Percentiles rank a stretch among this genome's conserved stretches.
phyloP scores from a whole-genome alignment of 139 green algal species.

The Eudorina sp. region DNA sequence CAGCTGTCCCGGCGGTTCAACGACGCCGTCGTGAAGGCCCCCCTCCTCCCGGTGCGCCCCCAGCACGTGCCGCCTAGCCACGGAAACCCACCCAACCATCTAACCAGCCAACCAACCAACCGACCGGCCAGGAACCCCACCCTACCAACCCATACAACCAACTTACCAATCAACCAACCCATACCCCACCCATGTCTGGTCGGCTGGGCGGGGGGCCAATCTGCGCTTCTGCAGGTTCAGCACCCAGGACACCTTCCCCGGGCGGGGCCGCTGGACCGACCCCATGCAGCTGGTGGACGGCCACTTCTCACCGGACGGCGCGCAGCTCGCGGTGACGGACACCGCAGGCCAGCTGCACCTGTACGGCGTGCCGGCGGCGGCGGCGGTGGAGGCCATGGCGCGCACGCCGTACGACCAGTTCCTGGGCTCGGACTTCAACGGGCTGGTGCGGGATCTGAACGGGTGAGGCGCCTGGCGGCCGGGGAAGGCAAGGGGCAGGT shows the following conservation, averaged over 20 bases:
- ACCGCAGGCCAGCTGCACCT: conserved; percentile 81
- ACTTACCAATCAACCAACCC: neutral
- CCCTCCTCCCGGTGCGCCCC: no score
- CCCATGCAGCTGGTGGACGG: conserved; percentile 75
- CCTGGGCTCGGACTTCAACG: conserved; percentile 73
- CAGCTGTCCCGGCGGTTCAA: no score
- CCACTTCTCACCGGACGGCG: conserved; percentile 73
- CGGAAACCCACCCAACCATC: no score
- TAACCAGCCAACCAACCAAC: no score
- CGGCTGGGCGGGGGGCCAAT: no score
- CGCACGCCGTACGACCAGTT: conserved; percentile 87
- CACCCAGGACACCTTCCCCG: conserved; percentile 69
- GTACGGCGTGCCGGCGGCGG: conserved; percentile 56
- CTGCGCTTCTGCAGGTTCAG: conserved; percentile 70
- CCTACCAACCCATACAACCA: no score
- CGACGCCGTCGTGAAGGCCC: no score
- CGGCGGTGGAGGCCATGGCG: conserved; percentile 28
- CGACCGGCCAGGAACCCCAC: no score
- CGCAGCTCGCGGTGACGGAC: conserved; percentile 64
- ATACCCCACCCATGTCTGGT: neutral
- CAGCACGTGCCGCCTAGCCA: no score
- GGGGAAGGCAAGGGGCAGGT: no score
- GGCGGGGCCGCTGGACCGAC: conserved; percentile 69
- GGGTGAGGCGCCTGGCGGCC: no score
- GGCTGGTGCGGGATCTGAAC: conserved; percentile 44